Evolutionary conservation across 2,329 filamentous ascomycete genomes (phyloP).

Genomic region (Diaporthe destruens): DNA sequence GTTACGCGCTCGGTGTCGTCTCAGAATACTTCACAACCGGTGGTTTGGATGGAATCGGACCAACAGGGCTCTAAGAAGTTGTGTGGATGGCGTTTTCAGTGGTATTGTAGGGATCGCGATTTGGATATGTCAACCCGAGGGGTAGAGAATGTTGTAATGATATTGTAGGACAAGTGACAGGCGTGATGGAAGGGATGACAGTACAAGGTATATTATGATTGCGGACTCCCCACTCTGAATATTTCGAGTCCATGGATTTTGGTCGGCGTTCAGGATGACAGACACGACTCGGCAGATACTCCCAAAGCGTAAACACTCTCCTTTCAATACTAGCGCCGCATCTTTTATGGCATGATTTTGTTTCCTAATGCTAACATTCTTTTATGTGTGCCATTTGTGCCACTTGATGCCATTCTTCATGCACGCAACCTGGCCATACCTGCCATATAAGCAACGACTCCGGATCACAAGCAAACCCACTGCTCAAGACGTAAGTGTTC

Average conservation of each 20-base stretch:
- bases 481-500: neutral
- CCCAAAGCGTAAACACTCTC: conserved; percentile 35
- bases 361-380: neutral
- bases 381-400: neutral
- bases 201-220: neutral
- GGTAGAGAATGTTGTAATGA: neutral
- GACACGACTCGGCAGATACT: conserved; percentile 20
- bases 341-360: neutral
- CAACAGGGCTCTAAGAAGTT: conserved; percentile 42
- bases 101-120: neutral
- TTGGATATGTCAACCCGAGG: neutral
- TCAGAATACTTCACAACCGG: conserved; percentile 68
- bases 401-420: neutral
- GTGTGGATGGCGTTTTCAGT: neutral
- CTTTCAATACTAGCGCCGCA: neutral
- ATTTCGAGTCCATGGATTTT: neutral
- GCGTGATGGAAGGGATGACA: conserved; percentile 7
- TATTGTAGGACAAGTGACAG: neutral
- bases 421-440: neutral
- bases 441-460: neutral
- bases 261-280: conserved; percentile 5
- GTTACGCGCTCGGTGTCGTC: conserved; percentile 71
- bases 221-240: conserved; percentile 17
- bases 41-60: conserved; percentile 57
- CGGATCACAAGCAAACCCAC: neutral